Evolutionary conservation across 768 basidiomycete species (phyloP), one percentile per base, ranked within the genome.

Genomic region (Lactarius pseudohatsudake): DNA sequence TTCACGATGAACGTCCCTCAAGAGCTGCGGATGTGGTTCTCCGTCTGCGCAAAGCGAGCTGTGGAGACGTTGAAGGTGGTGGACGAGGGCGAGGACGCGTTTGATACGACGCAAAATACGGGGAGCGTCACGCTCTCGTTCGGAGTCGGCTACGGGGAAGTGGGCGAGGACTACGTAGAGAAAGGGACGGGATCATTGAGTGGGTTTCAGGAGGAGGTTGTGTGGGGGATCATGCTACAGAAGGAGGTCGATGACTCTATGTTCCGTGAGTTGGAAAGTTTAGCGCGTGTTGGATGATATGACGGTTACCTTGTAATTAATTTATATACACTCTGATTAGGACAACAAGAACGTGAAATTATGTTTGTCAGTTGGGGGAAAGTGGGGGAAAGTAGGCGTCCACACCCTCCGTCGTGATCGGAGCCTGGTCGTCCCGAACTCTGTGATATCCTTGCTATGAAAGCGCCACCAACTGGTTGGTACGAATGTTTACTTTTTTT

Each of bases 81-180:
- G 63, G 92, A 94, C 74, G 89, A 87, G 69, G 86, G 81, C 11
- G 84, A 85, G 70, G 92, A 94, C 73, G 80, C 84, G 43, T 90
- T 91, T 69, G 91, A 92, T 72, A 84, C 82, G 5, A 80, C 86
- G 3, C 85, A 88, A 69, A 76, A 85, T 22, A 78, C 81, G 20
- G 77, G 78, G 22, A 80, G 80, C 58, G 82, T 91, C 5, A 83
- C 85, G 4, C 81, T 94, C 59, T 81, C 89, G 5, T 94, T 92
- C 74, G 92, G 91, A n/a, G 90, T 94, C 83, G 92, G 90, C 16
- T 92, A 89, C 72, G 85, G 88, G 1, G 92, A 92, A 73, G 81
- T 84, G 53, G 86, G 85, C 9, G 89, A 92, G 70, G 82, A 76
- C 20, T 79, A 80, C 11, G 77, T 82, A 57, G 91, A 94, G 75